Percentiles rank a stretch among this genome's conserved stretches.
Evolutionary conservation across 768 basidiomycete species (phyloP).

Genomic region (Mycena rebaudengoi): DNA sequence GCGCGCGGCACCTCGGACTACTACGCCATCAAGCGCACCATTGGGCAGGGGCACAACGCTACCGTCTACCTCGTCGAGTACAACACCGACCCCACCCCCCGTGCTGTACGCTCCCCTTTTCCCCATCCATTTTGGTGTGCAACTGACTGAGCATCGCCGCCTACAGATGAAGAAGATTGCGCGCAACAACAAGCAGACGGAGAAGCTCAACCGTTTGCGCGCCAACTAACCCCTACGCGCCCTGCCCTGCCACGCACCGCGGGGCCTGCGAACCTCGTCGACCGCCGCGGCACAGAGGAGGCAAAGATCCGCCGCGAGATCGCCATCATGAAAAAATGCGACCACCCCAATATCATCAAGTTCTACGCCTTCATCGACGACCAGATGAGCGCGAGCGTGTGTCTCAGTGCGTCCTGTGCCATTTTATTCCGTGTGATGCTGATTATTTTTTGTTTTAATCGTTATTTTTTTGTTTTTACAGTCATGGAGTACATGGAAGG

Average conservation of each 20-base stretch:
- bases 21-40: slow-evolving; percentile 10
- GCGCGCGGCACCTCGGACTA: not conserved
- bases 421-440: not conserved
- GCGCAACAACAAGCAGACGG: slow-evolving; percentile 26
- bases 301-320: slow-evolving; percentile 92
- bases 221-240: slow-evolving; percentile 25
- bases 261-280: slow-evolving; percentile 59
- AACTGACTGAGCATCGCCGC: not conserved
- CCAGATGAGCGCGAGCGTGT: slow-evolving; percentile 85
- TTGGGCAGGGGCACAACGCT: slow-evolving; percentile 25
- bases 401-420: slow-evolving; percentile 87
- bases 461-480: slow-evolving; percentile 40
- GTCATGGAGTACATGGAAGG: slow-evolving; percentile 97
- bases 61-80: slow-evolving; percentile 23
- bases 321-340: slow-evolving; percentile 98
- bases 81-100: slow-evolving; percentile 13
- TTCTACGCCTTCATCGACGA: slow-evolving; percentile 97
- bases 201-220: slow-evolving; percentile 26
- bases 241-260: slow-evolving; percentile 6
- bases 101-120: slow-evolving; percentile 11
- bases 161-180: slow-evolving; percentile 26
- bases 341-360: slow-evolving; percentile 89
- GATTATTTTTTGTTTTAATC: not conserved
- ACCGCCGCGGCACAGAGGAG: slow-evolving; percentile 76
- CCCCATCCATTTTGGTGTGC: not conserved